Percentiles rank a stretch among this genome's conserved stretches.
phyloP scores from a whole-genome alignment of 345 rosid genomes.

The Stellera chamaejasme region DNA sequence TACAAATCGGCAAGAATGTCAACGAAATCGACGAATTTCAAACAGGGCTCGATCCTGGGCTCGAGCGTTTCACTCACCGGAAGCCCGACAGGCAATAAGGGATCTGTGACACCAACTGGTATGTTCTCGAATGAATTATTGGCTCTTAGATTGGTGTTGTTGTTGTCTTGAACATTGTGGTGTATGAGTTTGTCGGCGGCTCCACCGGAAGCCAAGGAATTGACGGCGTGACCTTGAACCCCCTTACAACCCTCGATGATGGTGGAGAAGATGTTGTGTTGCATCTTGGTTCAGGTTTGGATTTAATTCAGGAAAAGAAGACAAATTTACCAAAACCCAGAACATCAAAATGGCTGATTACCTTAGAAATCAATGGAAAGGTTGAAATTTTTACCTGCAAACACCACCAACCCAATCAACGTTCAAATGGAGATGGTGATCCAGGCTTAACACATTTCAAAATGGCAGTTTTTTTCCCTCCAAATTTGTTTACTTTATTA shows the following conservation, averaged over 20 bases:
- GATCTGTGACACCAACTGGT: constrained; percentile 28
- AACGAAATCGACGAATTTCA: constrained; percentile 56
- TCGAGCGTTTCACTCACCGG: constrained; percentile 68
- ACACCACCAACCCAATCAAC: constrained; percentile 19
- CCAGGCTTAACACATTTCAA: constrained; percentile 18
- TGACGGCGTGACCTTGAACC: constrained; percentile 53
- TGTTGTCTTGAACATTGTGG: constrained; percentile 52
- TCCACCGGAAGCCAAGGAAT: constrained; percentile 33
- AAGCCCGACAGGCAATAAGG: constrained; percentile 61
- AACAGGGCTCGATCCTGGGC: constrained; percentile 64
- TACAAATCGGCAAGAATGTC: constrained; percentile 58
- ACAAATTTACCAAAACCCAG: constrained; percentile 6
- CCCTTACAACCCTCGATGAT: constrained; percentile 85
- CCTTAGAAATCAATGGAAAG: not conserved
- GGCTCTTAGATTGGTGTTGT: constrained; percentile 41
- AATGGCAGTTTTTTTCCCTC: not conserved
- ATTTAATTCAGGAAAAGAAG: not conserved
- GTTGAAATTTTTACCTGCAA: constrained; percentile 21
- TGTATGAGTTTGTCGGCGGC: constrained; percentile 65
- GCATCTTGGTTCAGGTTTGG: constrained; percentile 39
- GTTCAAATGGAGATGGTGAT: constrained; percentile 15
- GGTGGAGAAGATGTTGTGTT: constrained; percentile 65
- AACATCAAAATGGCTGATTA: not conserved
- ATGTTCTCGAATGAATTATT: constrained; percentile 47
- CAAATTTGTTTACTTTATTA: no score